phyloP scores from a whole-genome alignment of 257 asterid genomes.

The Scutellaria baicalensis region DNA sequence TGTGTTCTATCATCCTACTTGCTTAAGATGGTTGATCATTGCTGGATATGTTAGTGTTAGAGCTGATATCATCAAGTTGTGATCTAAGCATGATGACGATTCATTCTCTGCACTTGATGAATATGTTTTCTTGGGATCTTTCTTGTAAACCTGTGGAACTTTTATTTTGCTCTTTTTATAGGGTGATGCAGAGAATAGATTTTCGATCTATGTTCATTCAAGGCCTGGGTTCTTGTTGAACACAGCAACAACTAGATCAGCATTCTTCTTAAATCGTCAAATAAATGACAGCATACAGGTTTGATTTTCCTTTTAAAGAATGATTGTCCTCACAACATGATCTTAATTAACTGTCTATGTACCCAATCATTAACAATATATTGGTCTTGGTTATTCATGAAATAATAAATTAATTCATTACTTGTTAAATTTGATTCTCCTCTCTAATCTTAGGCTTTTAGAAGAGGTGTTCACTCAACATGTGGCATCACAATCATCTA shows the following conservation, averaged over 20 bases:
- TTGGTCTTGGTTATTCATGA: not conserved
- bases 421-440: not conserved
- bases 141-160: not conserved
- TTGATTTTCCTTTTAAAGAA: conserved; percentile 15
- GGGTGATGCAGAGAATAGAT: conserved; percentile 71
- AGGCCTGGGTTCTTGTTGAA: conserved; percentile 89
- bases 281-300: conserved; percentile 90
- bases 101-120: not conserved
- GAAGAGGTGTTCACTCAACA: not conserved
- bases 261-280: conserved; percentile 73
- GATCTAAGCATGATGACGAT: not conserved
- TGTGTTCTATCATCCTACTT: not conserved
- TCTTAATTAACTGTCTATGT: not conserved
- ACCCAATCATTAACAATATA: not conserved
- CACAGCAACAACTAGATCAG: conserved; percentile 71
- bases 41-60: not conserved
- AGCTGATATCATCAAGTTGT: not conserved
- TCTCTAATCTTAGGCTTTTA: not conserved
- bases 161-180: conserved; percentile 37
- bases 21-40: not conserved
- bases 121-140: not conserved
- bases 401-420: not conserved
- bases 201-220: conserved; percentile 84
- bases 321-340: not conserved
- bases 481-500: not conserved